Evolutionary conservation across 371 early-diverging fungal species (phyloP), one percentile per base, ranked within the genome.

Genomic region (Haplosporangium sp.): DNA sequence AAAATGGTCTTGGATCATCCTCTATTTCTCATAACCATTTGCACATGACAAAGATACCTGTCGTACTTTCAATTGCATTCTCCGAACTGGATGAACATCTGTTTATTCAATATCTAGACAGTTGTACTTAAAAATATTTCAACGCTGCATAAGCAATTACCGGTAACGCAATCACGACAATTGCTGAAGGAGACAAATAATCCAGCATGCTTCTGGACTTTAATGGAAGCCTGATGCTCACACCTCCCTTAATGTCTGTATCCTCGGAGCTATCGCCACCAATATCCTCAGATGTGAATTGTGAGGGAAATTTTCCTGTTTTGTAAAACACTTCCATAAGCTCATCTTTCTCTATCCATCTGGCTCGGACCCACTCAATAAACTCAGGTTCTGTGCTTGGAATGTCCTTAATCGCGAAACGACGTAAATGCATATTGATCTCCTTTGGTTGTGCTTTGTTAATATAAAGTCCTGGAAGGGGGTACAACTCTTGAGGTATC

Each of bases 261-360:
- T 39, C 61, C 39, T 67, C 57, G 56, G 59, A 40, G 34, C 8
- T 56, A 40, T 15, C 38, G 17, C 50, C 65, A 15, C 65, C 68
- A 59, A 71, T 65, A 9, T 77, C 68, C 48, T 72, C 82, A 13
- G 55, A 27, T 9, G 66, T 72, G 69, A 81, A 53, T 37, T 81
- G 62, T 1, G 83, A 72, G 34, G 92, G 90, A 69, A 96, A 94
- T 52, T 72, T 72, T 17, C 96, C 95, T 10, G 85, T 85, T 60
- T 86, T 82, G 69, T 96, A 95, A 85, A 94, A 97, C 59, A 88
- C 84, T 2, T 86, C 89, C 93, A 97, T 86, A 67, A 95, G 67
- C n/a, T 85, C 77, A 69, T 97, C 97, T 86, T 97, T 97, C 75
- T 95, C 95, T 13, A 84, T 77, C 90, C 93, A 97, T 62, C 94